A percentile compares a stretch with the other conserved stretches of the same genome.
phyloP scores from a whole-genome alignment of 2,329 filamentous ascomycete genomes.

The Aureobasidium pullulans region DNA sequence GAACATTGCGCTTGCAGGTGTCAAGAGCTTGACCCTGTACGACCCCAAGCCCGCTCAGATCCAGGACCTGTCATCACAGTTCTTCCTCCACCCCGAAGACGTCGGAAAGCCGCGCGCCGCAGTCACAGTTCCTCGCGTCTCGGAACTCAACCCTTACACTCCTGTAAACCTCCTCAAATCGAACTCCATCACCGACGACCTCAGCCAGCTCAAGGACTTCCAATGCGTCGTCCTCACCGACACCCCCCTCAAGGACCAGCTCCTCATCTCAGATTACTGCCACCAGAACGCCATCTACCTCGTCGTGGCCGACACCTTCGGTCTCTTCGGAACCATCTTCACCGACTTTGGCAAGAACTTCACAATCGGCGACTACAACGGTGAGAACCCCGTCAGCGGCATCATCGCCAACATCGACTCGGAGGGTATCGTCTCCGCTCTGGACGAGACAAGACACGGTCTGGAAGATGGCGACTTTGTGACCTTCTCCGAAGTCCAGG shows the following conservation, averaged over 20 bases:
- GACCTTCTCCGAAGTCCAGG: slow-evolving; percentile 86
- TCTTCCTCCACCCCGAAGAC: slow-evolving; percentile 84
- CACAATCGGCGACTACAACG: slow-evolving; percentile 79
- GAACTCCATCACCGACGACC: slow-evolving; percentile 62
- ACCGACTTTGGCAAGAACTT: slow-evolving; percentile 97
- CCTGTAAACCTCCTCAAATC: slow-evolving; percentile 69
- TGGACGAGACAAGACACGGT: slow-evolving; percentile 92
- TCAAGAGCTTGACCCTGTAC: slow-evolving; percentile 92
- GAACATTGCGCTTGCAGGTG: slow-evolving; percentile 94
- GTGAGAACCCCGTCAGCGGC: slow-evolving; percentile 77
- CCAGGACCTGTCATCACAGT: slow-evolving; percentile 89
- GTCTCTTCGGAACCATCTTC: slow-evolving; percentile 91
- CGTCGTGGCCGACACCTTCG: slow-evolving; percentile 80
- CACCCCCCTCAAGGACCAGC: slow-evolving; percentile 71
- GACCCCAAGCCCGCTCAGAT: slow-evolving; percentile 80
- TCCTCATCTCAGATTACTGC: slow-evolving; percentile 83
- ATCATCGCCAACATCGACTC: slow-evolving; percentile 88
- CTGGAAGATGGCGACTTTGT: slow-evolving; percentile 95
- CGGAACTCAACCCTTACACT: slow-evolving; percentile 93
- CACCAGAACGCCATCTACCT: slow-evolving; percentile 90
- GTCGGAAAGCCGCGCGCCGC: slow-evolving; percentile 86
- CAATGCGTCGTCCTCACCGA: slow-evolving; percentile 89
- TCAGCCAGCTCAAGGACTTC: slow-evolving; percentile 79
- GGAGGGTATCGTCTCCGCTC: slow-evolving; percentile 80
- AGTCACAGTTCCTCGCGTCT: slow-evolving; percentile 79